phyloP scores from a whole-genome alignment of 2,329 filamentous ascomycete genomes.

The Bertia moriformis region DNA sequence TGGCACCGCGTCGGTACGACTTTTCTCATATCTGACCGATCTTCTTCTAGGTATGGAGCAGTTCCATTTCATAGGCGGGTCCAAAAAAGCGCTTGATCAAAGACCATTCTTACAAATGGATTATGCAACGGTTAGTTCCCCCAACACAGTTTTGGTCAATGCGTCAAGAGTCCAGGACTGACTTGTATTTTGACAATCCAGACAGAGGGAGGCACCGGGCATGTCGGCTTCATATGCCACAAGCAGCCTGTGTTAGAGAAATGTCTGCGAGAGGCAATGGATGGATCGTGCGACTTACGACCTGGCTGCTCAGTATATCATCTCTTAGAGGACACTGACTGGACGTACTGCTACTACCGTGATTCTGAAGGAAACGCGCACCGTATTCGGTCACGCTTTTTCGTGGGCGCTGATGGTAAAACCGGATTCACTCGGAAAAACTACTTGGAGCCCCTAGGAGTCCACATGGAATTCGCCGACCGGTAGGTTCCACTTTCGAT shows the following conservation, averaged over 20 bases:
- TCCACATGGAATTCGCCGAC: slow-evolving; percentile 3
- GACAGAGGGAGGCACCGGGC: slow-evolving; percentile 12
- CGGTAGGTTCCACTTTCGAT: neutral
- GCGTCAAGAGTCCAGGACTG: neutral
- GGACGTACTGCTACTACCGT: slow-evolving; percentile 1
- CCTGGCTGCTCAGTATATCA: neutral
- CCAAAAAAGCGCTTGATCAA: slow-evolving; percentile 1
- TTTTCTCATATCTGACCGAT: too few species aligned
- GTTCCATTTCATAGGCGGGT: slow-evolving; percentile 4
- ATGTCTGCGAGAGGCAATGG: slow-evolving; percentile 3
- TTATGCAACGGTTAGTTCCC: slow-evolving; percentile 4
- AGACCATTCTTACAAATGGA: slow-evolving; percentile 4
- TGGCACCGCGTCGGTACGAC: too few species aligned
- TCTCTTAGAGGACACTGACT: slow-evolving; percentile 2
- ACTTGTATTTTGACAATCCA: slow-evolving; percentile 3
- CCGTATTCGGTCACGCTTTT: slow-evolving; percentile 5
- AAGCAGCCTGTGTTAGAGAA: slow-evolving; percentile 11
- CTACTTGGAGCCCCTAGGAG: slow-evolving; percentile 12
- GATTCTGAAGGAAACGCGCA: slow-evolving; percentile 1
- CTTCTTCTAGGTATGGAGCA: slow-evolving; percentile 2
- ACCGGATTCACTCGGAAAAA: slow-evolving; percentile 14
- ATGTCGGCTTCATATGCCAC: slow-evolving; percentile 10
- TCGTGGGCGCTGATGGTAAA: slow-evolving; percentile 14
- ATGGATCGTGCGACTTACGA: neutral
- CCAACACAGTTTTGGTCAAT: neutral